Percentiles rank a stretch among this genome's conserved stretches.
Evolutionary conservation across 2,329 filamentous ascomycete species (phyloP).

Genomic region (Aspergillus niger): DNA sequence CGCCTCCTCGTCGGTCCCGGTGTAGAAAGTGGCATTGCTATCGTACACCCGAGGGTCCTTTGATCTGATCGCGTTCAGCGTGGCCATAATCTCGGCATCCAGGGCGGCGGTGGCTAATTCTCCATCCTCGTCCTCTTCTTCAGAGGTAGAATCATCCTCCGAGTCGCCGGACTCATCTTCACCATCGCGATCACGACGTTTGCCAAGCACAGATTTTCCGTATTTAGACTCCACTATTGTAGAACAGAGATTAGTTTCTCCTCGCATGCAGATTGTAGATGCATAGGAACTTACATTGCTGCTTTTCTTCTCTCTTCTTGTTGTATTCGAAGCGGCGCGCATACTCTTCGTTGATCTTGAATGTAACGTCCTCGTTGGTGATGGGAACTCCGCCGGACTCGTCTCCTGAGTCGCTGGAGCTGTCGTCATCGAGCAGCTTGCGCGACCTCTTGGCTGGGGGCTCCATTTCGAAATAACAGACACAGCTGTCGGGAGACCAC

Average conservation of each 20-base stretch:
- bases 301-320: conserved; percentile 89
- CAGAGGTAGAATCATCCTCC: conserved; percentile 67
- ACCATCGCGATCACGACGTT: conserved; percentile 32
- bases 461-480: conserved; percentile 34
- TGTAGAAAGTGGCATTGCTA: conserved; percentile 75
- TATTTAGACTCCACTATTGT: conserved; percentile 83
- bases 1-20: conserved; percentile 60
- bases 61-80: conserved; percentile 79
- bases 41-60: conserved; percentile 95
- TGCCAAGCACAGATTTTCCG: conserved; percentile 51
- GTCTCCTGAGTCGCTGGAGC: conserved; percentile 41
- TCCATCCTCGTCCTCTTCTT: conserved; percentile 88
- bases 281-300: conserved; percentile 46
- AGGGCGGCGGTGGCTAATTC: conserved; percentile 82
- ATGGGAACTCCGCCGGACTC: conserved; percentile 45
- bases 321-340: conserved; percentile 92
- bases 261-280: background rate
- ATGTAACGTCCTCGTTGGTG: conserved; percentile 39
- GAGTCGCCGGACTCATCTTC: conserved; percentile 56
- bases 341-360: conserved; percentile 90
- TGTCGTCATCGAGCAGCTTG: conserved; percentile 44
- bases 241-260: conserved; percentile 1
- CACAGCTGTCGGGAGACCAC: background rate
- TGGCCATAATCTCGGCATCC: conserved; percentile 84
- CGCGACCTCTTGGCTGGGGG: conserved; percentile 45